A percentile compares a stretch with the other conserved stretches of the same genome.
These are phyloP conservation scores for Paragyromitra xinjiangensis DNA, from an alignment of 495 filamentous ascomycete genomes.

Conservation along the genomic window DNA sequence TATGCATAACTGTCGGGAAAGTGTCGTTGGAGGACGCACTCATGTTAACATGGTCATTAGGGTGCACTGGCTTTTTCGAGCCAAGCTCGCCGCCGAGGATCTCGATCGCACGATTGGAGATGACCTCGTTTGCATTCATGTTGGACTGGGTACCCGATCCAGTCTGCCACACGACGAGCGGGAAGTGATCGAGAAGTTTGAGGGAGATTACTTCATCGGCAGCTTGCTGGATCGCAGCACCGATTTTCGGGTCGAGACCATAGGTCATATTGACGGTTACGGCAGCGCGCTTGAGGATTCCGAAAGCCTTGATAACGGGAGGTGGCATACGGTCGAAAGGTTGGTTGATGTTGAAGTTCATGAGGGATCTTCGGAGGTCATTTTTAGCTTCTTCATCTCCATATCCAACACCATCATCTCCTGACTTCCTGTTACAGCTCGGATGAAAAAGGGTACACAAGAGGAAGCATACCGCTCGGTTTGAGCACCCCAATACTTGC, in stretches of 20 bases:
- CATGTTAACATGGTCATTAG: slow-evolving; percentile 99
- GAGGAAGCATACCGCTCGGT: slow-evolving; percentile 77
- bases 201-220: slow-evolving; percentile 91
- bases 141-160: slow-evolving; percentile 99
- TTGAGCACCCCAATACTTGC: slow-evolving; percentile 99
- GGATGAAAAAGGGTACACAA: not conserved
- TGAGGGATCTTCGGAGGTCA: slow-evolving; percentile 69
- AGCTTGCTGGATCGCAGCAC: slow-evolving; percentile 92
- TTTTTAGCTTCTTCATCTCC: slow-evolving; percentile 3
- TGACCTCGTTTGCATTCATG: slow-evolving; percentile 99
- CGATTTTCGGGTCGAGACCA: slow-evolving; percentile 92
- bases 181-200: slow-evolving; percentile 97
- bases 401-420: not conserved
- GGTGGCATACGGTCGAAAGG: slow-evolving; percentile 98
- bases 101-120: slow-evolving; percentile 99
- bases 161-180: slow-evolving; percentile 98
- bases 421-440: not conserved
- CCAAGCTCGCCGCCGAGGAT: slow-evolving; percentile 94
- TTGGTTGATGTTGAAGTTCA: slow-evolving; percentile 99
- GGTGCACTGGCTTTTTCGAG: slow-evolving; percentile 96
- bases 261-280: slow-evolving; percentile 95
- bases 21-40: slow-evolving; percentile 98
- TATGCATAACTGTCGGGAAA: slow-evolving; percentile 99
- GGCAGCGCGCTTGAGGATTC: slow-evolving; percentile 96
- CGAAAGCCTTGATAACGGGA: slow-evolving; percentile 89